These are phyloP conservation scores for Lepidium sativum DNA, from an alignment of 345 rosid genomes.

Conservation along the genomic window DNA sequence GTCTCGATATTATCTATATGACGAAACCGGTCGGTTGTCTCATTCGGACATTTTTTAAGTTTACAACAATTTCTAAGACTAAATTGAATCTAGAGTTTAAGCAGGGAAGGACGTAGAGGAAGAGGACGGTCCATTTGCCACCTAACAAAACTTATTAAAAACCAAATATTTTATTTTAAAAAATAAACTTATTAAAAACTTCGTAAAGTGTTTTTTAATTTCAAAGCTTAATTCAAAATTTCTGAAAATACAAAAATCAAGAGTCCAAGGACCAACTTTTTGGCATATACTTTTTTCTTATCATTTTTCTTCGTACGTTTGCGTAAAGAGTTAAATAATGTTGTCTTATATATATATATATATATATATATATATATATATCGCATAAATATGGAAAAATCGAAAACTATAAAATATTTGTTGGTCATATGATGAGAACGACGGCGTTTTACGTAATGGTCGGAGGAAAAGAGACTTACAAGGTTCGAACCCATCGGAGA, in stretches of 20 bases:
- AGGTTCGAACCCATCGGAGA: slow-evolving; percentile 68
- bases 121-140: too few relatives aligned
- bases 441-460: neutral
- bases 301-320: too few relatives aligned
- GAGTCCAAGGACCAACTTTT: neutral
- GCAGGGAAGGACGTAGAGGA: too few relatives aligned
- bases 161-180: too few relatives aligned
- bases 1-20: neutral
- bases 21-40: neutral
- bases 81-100: neutral
- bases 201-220: too few relatives aligned
- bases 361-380: too few relatives aligned
- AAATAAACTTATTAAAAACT: too few relatives aligned
- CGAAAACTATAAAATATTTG: too few relatives aligned
- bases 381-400: too few relatives aligned
- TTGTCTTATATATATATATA: neutral
- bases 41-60: neutral
- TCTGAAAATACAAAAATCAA: neutral
- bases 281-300: neutral
- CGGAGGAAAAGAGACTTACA: slow-evolving; percentile 45
- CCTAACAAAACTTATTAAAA: too few relatives aligned
- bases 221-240: neutral
- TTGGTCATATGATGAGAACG: neutral
- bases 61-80: neutral
- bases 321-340: neutral